Percentiles rank a stretch among this genome's conserved stretches.
These are phyloP conservation scores for Blastomyces gilchristii DNA, from an alignment of 2,329 filamentous ascomycete genomes.

Conservation along the genomic window DNA sequence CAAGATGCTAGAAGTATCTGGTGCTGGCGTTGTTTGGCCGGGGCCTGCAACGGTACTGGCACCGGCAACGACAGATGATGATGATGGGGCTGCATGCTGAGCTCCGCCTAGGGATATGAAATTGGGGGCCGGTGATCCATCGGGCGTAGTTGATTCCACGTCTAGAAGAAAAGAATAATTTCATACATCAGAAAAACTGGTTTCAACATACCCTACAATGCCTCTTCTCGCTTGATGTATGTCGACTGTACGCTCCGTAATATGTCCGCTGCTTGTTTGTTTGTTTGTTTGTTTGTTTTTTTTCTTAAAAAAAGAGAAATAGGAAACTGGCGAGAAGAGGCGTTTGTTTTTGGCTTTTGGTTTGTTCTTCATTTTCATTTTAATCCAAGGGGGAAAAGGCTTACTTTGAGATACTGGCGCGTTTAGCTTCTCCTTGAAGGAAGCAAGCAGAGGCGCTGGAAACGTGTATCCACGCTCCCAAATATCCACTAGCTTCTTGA, in stretches of 20 bases:
- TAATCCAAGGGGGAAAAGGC: constrained; percentile 25
- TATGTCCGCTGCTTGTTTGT: background rate
- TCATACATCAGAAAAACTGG: constrained; percentile 22
- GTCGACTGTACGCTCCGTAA: background rate
- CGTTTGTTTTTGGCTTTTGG: background rate
- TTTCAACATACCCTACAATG: constrained; percentile 13
- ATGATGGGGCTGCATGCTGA: constrained; percentile 19
- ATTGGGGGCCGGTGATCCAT: constrained; percentile 40
- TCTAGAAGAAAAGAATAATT: constrained; percentile 37
- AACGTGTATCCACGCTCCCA: constrained; percentile 96
- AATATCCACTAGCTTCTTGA: constrained; percentile 89
- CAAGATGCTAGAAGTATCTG: constrained; percentile 57
- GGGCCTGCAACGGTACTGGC: constrained; percentile 21
- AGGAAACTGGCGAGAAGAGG: constrained; percentile 2
- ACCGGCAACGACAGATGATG: constrained; percentile 14
- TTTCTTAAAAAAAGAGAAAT: background rate
- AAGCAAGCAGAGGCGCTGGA: constrained; percentile 63
- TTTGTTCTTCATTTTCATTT: background rate
- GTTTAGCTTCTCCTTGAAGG: constrained; percentile 72
- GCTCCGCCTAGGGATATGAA: constrained; percentile 31
- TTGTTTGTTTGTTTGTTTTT: background rate
- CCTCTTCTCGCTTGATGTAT: constrained; percentile 1
- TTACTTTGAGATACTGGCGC: constrained; percentile 54
- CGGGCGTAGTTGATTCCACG: constrained; percentile 58
- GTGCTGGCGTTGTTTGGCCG: constrained; percentile 28